Conservation (phyloP, 2,329 filamentous ascomycete genomes). For the Cordyceps javanica region DNA sequence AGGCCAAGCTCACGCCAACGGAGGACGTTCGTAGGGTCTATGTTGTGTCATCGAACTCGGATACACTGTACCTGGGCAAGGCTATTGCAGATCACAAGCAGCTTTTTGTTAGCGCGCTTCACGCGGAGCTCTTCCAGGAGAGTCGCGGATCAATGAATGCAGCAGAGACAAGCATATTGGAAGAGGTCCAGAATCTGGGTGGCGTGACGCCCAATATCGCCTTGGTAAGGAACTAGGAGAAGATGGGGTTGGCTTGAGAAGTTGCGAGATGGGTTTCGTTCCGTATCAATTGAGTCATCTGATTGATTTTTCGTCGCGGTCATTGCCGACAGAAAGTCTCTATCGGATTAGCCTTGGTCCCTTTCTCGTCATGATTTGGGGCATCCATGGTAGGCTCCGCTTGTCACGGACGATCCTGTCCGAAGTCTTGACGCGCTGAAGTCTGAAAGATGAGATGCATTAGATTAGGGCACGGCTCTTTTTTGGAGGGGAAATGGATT, state of each 20-base stretch:
- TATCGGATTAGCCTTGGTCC: no score
- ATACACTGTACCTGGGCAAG: conserved; percentile 56
- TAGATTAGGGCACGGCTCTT: background rate
- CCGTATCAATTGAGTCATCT: background rate
- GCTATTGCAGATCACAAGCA: conserved; percentile 54
- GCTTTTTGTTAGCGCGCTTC: conserved; percentile 63
- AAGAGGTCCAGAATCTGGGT: conserved; percentile 4
- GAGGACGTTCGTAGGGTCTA: conserved; percentile 91
- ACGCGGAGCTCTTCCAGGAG: conserved; percentile 56
- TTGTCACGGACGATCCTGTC: conserved; percentile 1
- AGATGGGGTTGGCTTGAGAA: background rate
- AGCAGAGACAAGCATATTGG: background rate
- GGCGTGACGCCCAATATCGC: conserved; percentile 4
- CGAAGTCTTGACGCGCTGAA: background rate
- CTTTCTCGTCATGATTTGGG: background rate
- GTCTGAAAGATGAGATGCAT: conserved; percentile 4
- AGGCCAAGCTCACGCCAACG: conserved; percentile 75
- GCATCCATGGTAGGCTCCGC: background rate
- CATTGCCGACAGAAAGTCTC: background rate
- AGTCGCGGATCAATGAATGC: background rate
- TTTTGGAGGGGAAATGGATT: background rate
- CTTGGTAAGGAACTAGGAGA: background rate
- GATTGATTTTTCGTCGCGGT: background rate
- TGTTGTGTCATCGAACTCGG: conserved; percentile 67
- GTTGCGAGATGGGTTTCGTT: background rate